Base-by-base conservation (phyloP, 2,329 filamentous ascomycete species). In the Fusarium duplospermum region DNA sequence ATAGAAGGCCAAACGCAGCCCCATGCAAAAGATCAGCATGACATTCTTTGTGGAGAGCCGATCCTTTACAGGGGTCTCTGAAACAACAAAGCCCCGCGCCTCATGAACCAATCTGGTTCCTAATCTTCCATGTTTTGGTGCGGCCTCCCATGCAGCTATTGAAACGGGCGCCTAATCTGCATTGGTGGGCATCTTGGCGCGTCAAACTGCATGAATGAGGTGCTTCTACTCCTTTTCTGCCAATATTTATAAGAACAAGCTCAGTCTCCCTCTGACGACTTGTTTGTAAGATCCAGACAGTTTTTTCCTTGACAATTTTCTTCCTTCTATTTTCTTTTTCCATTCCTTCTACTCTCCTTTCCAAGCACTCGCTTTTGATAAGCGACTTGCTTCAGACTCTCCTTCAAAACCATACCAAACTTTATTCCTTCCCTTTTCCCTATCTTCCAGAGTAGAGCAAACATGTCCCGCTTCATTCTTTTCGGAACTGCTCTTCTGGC, bases 381-480 rank as follows among this genome's bases (percentile, higher is more conserved):
- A 69, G 70, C 63, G 24, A 47, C 42, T 64, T 13, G 4, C 10
- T 40, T 29, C 29, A 38, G 61, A 60, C 61, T 22, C 29, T 73
- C 16, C 11, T 54, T 11, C 20, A 11, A 42, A 4, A 56, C 1
- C 11, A 27, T 58, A 35, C 13, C 57, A 24, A 20, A 33, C 6
- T 13, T 16, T 52, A 33, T 29, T 10, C 27, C 13, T 52, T 64
- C 10, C 50, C 20, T 40, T 13, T 40, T 9, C 45, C 29, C 36
- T 27, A 38, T 24, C n/a, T 22, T 31, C 56, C 14, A 50, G 29
- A 18, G 14, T 9, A 14, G 9, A 54, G n/a, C 33, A 50, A 67
- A 8, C 58, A 77, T 77, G 76, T 66, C 62, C 69, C 65, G 60
- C 33, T 66, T 60, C 11, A n/a, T 69, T 27, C 27, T 65, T 11